A percentile compares a stretch with the other conserved stretches of the same genome.
These are phyloP conservation scores for Naganishia onofrii DNA, from an alignment of 768 basidiomycete species.

Conservation along the genomic window DNA sequence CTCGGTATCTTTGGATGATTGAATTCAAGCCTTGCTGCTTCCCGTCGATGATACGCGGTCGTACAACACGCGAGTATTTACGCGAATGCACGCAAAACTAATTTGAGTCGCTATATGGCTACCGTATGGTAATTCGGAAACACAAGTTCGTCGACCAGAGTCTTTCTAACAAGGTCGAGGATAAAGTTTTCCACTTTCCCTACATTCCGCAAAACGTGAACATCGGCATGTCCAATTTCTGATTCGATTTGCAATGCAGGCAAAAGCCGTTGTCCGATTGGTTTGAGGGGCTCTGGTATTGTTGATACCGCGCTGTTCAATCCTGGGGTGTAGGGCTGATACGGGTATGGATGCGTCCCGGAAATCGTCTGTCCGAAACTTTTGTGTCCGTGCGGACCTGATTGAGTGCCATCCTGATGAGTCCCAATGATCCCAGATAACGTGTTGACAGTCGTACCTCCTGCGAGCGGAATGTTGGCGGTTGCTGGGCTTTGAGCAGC, in stretches of 20 bases:
- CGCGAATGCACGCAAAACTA: no score
- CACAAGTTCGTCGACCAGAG: slow-evolving; percentile 90
- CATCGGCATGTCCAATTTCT: slow-evolving; percentile 87
- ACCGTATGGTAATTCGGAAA: slow-evolving; percentile 92
- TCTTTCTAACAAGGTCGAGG: slow-evolving; percentile 94
- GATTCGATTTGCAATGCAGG: slow-evolving; percentile 89
- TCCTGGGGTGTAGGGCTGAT: slow-evolving; percentile 7
- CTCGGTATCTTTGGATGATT: neutral
- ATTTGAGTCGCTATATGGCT: slow-evolving; percentile 37
- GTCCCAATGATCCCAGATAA: neutral
- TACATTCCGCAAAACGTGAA: slow-evolving; percentile 83
- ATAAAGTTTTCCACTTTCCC: slow-evolving; percentile 88
- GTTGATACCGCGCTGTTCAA: slow-evolving; percentile 51
- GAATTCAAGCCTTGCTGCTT: no score
- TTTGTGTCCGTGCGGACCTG: neutral
- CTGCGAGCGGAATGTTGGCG: neutral
- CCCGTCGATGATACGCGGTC: neutral
- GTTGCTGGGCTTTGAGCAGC: slow-evolving; percentile 9
- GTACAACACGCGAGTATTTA: no score
- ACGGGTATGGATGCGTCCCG: slow-evolving; percentile 35
- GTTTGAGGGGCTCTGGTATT: slow-evolving; percentile 57
- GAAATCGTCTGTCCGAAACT: neutral
- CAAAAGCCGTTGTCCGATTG: slow-evolving; percentile 67
- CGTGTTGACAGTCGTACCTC: neutral
- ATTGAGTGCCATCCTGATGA: neutral